Conservation (phyloP, 441 rosid species). For the Breynia disticha region DNA sequence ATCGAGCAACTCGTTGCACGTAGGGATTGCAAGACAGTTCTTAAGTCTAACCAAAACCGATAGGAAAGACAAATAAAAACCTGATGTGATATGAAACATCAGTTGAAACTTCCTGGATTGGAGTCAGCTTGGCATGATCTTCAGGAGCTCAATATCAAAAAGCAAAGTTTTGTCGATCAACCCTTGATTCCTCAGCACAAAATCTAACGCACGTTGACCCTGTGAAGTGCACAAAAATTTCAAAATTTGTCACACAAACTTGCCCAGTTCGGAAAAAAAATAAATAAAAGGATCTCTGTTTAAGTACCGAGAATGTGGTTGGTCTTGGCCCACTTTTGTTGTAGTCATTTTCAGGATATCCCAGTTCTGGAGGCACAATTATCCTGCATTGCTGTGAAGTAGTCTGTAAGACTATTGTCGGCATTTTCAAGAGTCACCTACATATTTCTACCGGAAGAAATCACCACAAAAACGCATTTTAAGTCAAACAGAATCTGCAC, state of each 20-base stretch:
- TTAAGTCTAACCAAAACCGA: too few species aligned
- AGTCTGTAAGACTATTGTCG: conserved; percentile 12
- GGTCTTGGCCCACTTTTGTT: conserved; percentile 77
- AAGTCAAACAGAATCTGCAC: conserved; percentile 34
- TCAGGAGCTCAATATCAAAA: conserved; percentile 87
- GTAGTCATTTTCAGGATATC: conserved; percentile 84
- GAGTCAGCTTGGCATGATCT: conserved; percentile 40
- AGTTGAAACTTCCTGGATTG: background rate
- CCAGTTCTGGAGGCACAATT: conserved; percentile 88
- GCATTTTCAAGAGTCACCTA: background rate
- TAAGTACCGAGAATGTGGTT: conserved; percentile 68
- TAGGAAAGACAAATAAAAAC: too few species aligned
- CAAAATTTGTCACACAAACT: background rate
- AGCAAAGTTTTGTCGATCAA: conserved; percentile 88
- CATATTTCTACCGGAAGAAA: background rate
- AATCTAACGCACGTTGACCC: conserved; percentile 94
- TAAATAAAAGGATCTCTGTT: background rate
- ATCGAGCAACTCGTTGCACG: too few species aligned
- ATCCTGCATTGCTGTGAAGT: conserved; percentile 63
- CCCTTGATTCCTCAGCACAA: conserved; percentile 92
- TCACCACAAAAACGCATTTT: conserved; percentile 4
- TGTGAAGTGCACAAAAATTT: conserved; percentile 23
- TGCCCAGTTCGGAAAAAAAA: too few species aligned
- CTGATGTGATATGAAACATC: too few species aligned
- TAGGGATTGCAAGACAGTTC: too few species aligned